Evolutionary conservation across 2,329 filamentous ascomycete genomes (phyloP), one percentile per base, ranked within the genome.

Genomic region (Neospermospora avenae): DNA sequence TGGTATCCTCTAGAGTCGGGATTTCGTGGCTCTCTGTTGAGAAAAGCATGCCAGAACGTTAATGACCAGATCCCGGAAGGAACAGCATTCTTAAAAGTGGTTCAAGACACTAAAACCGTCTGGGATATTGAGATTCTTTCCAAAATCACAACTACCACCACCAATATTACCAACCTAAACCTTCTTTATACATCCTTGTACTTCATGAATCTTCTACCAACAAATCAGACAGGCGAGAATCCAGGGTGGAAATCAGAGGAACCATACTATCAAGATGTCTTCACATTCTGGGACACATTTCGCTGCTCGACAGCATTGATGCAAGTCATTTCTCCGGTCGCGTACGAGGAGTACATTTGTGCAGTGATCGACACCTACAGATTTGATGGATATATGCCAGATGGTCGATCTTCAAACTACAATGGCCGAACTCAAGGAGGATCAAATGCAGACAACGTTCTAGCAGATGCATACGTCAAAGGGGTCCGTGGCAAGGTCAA

Each of bases 401-500:
- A 89, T 67, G 86, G 79, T 0, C 82, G 87, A 6, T 88, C 85
- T 0, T 87, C 83, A 1, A 86, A 89, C 71, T 87, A 77, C 75
- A 90, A 88, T 64, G 88, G 88, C 6, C 82, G 83, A 10, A 82
- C 83, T 0, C 87, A 90, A 70, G 87, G 86, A 7, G 88, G 88
- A 5, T 86, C 82, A 16, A 90, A 90, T 67, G 81, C 83, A 3
- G 88, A 91, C 70, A 90, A 88, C 58, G 81, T 91, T 2, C 80
- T 90, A 22, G 87, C 87, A 2, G 88, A 91, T 68, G 88, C 87
- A 0, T 90, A 84, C 63, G 79, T 89, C 25, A 90, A 90, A 71
- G 85, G 86, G 0, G 80, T 90, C 2, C 51, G 65, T 13, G 85
- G 84, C 7, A 76, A 75, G 3, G 76, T 89, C 3, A 48, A 60